Conservation (phyloP, 257 asterid species). For the Mentha longifolia region DNA sequence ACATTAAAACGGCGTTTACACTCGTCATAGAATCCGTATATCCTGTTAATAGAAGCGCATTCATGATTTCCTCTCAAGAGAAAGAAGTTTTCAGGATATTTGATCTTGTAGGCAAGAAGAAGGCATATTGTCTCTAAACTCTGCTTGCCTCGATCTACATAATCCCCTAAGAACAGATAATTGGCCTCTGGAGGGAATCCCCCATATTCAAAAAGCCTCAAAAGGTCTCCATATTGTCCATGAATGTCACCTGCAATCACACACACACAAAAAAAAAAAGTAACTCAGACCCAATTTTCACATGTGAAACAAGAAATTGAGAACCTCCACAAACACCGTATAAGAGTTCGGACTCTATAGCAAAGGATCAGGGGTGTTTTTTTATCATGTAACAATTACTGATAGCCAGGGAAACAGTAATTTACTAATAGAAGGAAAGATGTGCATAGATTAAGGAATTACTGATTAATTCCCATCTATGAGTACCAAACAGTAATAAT, state of each 20-base stretch:
- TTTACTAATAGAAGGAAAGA: conserved; percentile 1
- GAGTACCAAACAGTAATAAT: background rate
- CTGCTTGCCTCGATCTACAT: conserved; percentile 67
- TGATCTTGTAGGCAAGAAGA: conserved; percentile 67
- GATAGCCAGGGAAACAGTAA: background rate
- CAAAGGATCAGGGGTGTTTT: background rate
- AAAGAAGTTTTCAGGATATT: conserved; percentile 62
- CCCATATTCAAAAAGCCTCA: conserved; percentile 64
- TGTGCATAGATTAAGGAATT: background rate
- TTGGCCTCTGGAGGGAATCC: conserved; percentile 72
- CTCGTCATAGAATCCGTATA: conserved; percentile 65
- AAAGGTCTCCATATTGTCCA: conserved; percentile 66
- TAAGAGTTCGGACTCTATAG: background rate
- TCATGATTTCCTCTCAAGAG: conserved; percentile 65
- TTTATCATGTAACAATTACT: background rate
- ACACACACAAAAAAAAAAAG: background rate
- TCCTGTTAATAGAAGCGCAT: conserved; percentile 65
- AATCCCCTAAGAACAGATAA: conserved; percentile 65
- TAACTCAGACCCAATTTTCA: conserved; percentile 2
- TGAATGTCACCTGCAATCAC: conserved; percentile 57
- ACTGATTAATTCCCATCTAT: background rate
- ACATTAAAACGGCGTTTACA: conserved; percentile 63
- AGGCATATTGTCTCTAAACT: conserved; percentile 66
- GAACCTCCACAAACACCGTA: conserved; percentile 1
- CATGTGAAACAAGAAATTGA: background rate